Percentiles rank a stretch among this genome's conserved stretches.
phyloP scores from a whole-genome alignment of 176 grass and related monocot genomes.

The Olyra latifolia region DNA sequence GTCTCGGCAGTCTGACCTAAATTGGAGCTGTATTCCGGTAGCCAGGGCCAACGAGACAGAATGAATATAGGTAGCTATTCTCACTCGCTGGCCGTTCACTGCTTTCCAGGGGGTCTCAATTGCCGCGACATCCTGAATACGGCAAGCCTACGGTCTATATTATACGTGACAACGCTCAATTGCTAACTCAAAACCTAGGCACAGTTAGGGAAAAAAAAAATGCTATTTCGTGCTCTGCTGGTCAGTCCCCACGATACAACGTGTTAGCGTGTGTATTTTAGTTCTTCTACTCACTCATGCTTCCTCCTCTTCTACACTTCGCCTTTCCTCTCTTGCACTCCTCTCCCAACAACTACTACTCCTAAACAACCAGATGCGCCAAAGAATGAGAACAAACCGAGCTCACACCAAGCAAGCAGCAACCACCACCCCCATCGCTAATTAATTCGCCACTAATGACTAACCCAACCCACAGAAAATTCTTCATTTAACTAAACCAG shows the following conservation, averaged over 20 bases:
- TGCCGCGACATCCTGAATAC: background rate
- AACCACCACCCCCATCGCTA: conserved; percentile 7
- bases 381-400: conserved; percentile 38
- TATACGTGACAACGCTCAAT: background rate
- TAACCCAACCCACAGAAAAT: background rate
- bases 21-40: background rate
- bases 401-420: conserved; percentile 4
- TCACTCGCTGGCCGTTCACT: background rate
- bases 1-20: background rate
- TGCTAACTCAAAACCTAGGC: background rate
- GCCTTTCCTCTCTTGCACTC: conserved; percentile 17
- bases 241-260: background rate
- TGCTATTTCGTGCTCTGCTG: background rate
- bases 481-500: background rate
- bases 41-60: background rate
- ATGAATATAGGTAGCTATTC: background rate
- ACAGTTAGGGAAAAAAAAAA: background rate
- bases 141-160: background rate
- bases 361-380: background rate
- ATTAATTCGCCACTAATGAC: conserved; percentile 26
- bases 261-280: background rate
- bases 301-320: background rate
- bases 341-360: conserved; percentile 26
- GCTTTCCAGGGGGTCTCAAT: background rate
- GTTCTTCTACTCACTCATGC: too few relatives aligned